Base-by-base conservation (phyloP, 2,329 filamentous ascomycete genomes). In the Xylariaceae sp. region DNA sequence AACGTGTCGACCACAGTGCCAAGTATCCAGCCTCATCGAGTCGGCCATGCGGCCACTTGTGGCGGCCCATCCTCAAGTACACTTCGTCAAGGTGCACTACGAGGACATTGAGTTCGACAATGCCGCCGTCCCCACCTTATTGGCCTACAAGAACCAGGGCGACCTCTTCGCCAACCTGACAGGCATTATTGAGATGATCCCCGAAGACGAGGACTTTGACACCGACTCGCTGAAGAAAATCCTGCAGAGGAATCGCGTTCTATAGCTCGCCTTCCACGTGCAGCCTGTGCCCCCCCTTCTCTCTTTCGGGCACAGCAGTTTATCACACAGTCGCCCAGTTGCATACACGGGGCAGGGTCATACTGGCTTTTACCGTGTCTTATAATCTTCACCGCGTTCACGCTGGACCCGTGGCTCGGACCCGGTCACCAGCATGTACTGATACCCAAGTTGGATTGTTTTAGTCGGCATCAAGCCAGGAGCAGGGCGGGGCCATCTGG, bases 91-190 rank as follows among this genome's bases (percentile, higher is more conserved):
- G 63, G 75, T 96, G 30, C 81, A 94, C 60, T 86, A 87, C 56
- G 80, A 84, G 42, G 89, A 94, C 38, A 93, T 94, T 23, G 89
- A 96, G 57, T 94, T 96, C 68, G 87, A 95, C 56, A 77, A 83
- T 38, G 83, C 88, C 19, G 81, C 82, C 29, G 83, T 94, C 2
- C 92, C 92, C 1, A 87, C 92, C 4, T 68, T 96, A 23, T 68
- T 96, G 31, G 90, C 85, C 9, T 98, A 98, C 65, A 80, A 80
- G 38, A 85, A 81, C 50, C 77, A 81, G 53, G 89, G 88, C 33
- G 89, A 96, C 44, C 78, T 95, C 44, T 88, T 96, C 49, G 85
- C 86, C 44, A 93, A 89, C 50, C 67, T 96, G 33, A 85, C 92
- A 0, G 89, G 90, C 35, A 72, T 96, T 32, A 76, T 93, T 42